These are phyloP conservation scores for Pseudozyma hubeiensis DNA, from an alignment of 1,284 basidiomycete species.

Conservation along the genomic window DNA sequence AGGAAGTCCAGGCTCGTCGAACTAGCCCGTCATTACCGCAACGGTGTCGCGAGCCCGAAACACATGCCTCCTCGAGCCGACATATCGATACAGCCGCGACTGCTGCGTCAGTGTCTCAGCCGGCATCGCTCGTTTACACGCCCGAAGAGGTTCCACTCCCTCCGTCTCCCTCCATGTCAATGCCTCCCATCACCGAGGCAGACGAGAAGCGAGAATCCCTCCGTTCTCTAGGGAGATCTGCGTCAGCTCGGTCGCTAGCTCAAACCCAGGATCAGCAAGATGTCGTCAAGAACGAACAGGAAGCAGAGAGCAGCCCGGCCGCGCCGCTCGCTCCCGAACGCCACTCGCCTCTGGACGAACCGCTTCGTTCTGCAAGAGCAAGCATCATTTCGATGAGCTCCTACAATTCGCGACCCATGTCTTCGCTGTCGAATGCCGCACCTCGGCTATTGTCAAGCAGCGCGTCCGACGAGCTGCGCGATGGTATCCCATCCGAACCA, in stretches of 20 bases:
- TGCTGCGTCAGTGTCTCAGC: not conserved
- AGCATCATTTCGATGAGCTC: conserved; percentile 35
- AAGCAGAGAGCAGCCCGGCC: not conserved
- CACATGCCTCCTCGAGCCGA: not conserved
- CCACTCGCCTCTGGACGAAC: conserved; percentile 23
- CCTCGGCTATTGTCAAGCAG: not conserved
- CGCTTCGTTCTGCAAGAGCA: conserved; percentile 22
- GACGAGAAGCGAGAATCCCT: too few relatives aligned
- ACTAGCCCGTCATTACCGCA: not conserved
- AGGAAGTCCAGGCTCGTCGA: not conserved
- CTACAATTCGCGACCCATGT: conserved; percentile 3
- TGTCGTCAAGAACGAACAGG: not conserved
- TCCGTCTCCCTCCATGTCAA: too few relatives aligned
- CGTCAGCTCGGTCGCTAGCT: not conserved
- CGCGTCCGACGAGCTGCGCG: not conserved
- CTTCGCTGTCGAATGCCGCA: conserved; percentile 9
- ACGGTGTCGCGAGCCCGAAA: not conserved
- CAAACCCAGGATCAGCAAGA: not conserved
- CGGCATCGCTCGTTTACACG: conserved; percentile 2
- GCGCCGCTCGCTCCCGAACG: not conserved
- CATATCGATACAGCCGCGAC: not conserved
- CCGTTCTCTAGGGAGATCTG: too few relatives aligned
- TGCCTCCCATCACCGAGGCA: too few relatives aligned
- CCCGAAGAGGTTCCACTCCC: too few relatives aligned
- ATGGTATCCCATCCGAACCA: too few relatives aligned